Evolutionary conservation across 805 yeast genomes (phyloP).

Genomic region (Candida berthetii): DNA sequence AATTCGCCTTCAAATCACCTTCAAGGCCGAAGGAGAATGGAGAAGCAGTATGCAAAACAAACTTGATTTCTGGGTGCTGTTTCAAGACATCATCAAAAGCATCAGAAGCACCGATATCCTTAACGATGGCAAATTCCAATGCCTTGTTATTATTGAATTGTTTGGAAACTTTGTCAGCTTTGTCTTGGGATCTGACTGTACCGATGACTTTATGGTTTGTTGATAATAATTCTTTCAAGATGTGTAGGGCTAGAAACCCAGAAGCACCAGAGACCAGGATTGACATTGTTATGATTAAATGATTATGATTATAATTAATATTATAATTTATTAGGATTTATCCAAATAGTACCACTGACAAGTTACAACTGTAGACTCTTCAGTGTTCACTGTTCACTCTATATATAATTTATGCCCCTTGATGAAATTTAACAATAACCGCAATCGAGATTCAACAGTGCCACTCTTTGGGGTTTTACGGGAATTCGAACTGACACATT

Average conservation of each 20-base stretch:
- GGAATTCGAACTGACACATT: too few relatives aligned
- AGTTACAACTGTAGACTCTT: too few relatives aligned
- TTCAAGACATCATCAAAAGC: slow-evolving; percentile 37
- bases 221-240: slow-evolving; percentile 25
- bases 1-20: slow-evolving; percentile 38
- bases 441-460: too few relatives aligned
- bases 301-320: too few relatives aligned
- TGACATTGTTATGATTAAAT: too few relatives aligned
- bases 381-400: too few relatives aligned
- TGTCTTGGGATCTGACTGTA: slow-evolving; percentile 7
- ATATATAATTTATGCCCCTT: too few relatives aligned
- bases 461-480: too few relatives aligned
- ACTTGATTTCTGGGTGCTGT: slow-evolving; percentile 36
- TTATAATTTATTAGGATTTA: too few relatives aligned
- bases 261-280: slow-evolving; percentile 28
- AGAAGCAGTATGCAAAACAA: slow-evolving; percentile 50
- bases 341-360: too few relatives aligned
- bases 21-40: slow-evolving; percentile 27
- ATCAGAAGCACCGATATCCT: slow-evolving; percentile 32
- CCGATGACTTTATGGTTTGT: slow-evolving; percentile 32
- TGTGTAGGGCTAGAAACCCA: slow-evolving; percentile 38
- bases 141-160: slow-evolving; percentile 10
- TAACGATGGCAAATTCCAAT: slow-evolving; percentile 37
- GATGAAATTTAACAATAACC: too few relatives aligned
- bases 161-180: slow-evolving; percentile 20